Evolutionary conservation across 148 eudicot species (phyloP).

Genomic region (Camellia lanceoleosa): DNA sequence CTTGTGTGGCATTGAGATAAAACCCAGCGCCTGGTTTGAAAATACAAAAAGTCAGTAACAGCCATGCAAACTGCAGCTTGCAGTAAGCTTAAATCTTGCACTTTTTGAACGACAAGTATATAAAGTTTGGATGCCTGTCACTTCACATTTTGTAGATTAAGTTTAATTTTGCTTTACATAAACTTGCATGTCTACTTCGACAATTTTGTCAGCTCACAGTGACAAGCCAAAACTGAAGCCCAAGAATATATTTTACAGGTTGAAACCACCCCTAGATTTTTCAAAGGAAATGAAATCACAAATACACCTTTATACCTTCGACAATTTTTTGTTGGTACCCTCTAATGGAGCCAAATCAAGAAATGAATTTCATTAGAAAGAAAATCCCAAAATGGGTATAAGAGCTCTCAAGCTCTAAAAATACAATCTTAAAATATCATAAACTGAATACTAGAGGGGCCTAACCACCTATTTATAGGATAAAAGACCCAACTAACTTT

Average conservation of each 20-base stretch:
- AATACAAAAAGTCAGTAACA: neutral
- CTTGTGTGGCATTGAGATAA: slow-evolving; percentile 92
- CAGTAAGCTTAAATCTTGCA: neutral
- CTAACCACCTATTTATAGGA: no score
- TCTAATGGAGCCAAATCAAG: no score
- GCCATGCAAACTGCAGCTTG: neutral
- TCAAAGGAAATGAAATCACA: neutral
- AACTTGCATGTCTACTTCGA: neutral
- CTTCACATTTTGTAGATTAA: neutral
- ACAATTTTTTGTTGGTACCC: no score
- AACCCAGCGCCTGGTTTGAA: slow-evolving; percentile 81
- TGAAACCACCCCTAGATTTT: neutral
- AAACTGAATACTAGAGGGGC: no score
- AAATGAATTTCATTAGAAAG: no score
- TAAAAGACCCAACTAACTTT: no score
- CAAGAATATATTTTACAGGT: neutral
- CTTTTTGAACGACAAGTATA: neutral
- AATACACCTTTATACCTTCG: neutral
- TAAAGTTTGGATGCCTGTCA: neutral
- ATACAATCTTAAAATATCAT: no score
- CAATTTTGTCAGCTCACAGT: neutral
- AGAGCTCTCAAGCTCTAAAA: no score
- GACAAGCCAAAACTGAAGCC: neutral
- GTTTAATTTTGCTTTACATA: neutral
- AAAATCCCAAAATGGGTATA: no score